Evolutionary conservation across 495 filamentous ascomycete genomes (phyloP).

Genomic region (Aspergillus sparsus): DNA sequence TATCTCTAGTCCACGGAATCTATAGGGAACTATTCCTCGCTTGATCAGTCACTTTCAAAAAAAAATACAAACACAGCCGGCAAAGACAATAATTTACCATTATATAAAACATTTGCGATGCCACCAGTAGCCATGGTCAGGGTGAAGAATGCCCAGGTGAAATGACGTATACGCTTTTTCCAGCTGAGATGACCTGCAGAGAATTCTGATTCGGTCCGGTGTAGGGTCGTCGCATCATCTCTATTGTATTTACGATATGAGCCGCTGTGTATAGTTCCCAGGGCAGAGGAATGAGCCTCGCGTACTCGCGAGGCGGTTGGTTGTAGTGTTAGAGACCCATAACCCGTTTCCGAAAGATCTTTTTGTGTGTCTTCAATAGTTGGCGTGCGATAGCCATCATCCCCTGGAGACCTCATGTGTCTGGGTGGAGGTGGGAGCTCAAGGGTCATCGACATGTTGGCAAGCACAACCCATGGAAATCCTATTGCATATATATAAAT

Average conservation of each 20-base stretch:
- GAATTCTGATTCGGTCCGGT: constrained; percentile 20
- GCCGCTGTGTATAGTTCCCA: constrained; percentile 31
- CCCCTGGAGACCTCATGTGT: constrained; percentile 45
- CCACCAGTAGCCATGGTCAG: constrained; percentile 84
- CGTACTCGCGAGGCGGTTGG: constrained; percentile 19
- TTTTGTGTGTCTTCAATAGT: constrained; percentile 50
- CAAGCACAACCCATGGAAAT: background rate
- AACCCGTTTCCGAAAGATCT: constrained; percentile 22
- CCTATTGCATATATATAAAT: background rate
- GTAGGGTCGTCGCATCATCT: constrained; percentile 11
- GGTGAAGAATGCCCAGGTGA: constrained; percentile 72
- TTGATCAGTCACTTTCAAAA: constrained; percentile 10
- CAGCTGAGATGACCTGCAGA: constrained; percentile 37
- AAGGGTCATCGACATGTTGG: constrained; percentile 24
- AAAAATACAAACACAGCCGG: background rate
- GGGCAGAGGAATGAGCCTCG: constrained; percentile 38
- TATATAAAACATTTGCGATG: constrained; percentile 74
- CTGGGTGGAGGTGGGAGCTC: constrained; percentile 36
- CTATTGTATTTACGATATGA: constrained; percentile 28
- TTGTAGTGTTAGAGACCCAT: constrained; percentile 15
- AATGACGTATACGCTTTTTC: constrained; percentile 51
- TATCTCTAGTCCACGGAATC: constrained; percentile 65
- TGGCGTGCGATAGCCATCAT: constrained; percentile 53
- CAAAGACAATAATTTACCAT: constrained; percentile 45
- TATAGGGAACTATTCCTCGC: constrained; percentile 60